Evolutionary conservation across 768 basidiomycete genomes (phyloP), one percentile per base, ranked within the genome.

Genomic region (Dacryopinax primogenitus): DNA sequence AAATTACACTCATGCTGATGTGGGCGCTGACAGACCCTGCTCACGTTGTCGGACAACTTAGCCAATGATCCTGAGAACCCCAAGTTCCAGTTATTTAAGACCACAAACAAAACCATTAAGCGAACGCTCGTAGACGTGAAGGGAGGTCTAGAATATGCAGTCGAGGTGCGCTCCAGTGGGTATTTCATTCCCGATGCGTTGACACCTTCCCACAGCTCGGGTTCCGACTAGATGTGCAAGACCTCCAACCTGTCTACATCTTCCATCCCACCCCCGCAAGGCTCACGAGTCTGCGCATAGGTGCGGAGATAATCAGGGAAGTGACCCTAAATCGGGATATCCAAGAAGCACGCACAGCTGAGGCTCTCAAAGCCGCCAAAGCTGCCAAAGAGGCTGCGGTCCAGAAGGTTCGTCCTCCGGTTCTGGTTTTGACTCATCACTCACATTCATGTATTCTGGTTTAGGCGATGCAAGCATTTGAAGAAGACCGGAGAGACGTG

Each of bases 141-240:
- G 36, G 87, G 90, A 1, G 80, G 87, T 0, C 75, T 92, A 37
- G 90, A 92, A 72, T 92, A 87, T 76, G 88, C 87, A 0, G 78
- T 88, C 41, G 87, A 82, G 70, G 90, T 88, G 33, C 74, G 86
- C 47, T 68, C 28, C 16, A 44, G 34, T 33, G 23, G 18, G 62
- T 34, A 18, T 45, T n/a, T 62, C 45, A 23, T 35, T 61, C 18
- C 61, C 23, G 0, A 23, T 11, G 26, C 41, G 45, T 47, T 64
- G 47, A 66, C 67, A 47, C 44, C 58, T 66, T 39, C 63, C 23
- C 18, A n/a, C 69, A 90, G 87, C 81, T 90, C 68, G 88, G 89
- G 18, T 92, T 92, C 72, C 75, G 79, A 33, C 82, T 86, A 33
- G 81, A 88, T 73, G 88, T 89, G 63, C 75, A 78, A 63, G 76